Evolutionary conservation across 345 rosid genomes (phyloP), one percentile per base, ranked within the genome.

Genomic region (Salix caprea): DNA sequence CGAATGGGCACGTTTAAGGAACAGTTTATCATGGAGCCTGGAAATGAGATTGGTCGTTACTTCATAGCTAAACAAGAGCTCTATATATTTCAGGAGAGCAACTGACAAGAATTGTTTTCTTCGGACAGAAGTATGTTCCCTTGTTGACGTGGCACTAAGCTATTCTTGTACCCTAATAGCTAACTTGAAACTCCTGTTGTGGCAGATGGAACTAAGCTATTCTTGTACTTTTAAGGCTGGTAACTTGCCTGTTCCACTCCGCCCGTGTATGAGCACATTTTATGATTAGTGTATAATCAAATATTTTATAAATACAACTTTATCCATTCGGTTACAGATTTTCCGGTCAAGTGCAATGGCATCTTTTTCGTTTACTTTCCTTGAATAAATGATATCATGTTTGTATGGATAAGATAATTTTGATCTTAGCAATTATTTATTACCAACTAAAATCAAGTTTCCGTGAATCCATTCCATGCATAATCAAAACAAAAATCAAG

Each of bases 1-100:
- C 90, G 92, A 16, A 92, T 90, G 87, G 99, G 99, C 69, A 88
- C 88, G 21, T 95, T 95, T 76, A 88, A 89, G 78, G 99, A 93
- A 82, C 97, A 95, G 76, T 93, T 95, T 65, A 83, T 89, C 15
- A 81, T 93, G 76, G 89, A 93, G 77, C 81, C 90, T 0, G 86
- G 89, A 74, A 82, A 84, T 76, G 82, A 71, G 76, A 90, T 95
- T 12, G 99, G 99, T 60, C 80, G 79, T 30, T 95, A 89, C 73
- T 56, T 75, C 69, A 86, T 93, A 74, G 84, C 89, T 71, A 85
- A 86, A 73, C 99, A 95, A 82, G 97, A 93, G 84, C 94, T 95
- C 60, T 83, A 86, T 76, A 89, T 95, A 65, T 78, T 70, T 42
- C 80, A 67, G 34, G 78, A 85, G 79, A 70, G 60, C 30, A 12